phyloP scores from a whole-genome alignment of 1,284 basidiomycete genomes.

The Cronartium quercuum region DNA sequence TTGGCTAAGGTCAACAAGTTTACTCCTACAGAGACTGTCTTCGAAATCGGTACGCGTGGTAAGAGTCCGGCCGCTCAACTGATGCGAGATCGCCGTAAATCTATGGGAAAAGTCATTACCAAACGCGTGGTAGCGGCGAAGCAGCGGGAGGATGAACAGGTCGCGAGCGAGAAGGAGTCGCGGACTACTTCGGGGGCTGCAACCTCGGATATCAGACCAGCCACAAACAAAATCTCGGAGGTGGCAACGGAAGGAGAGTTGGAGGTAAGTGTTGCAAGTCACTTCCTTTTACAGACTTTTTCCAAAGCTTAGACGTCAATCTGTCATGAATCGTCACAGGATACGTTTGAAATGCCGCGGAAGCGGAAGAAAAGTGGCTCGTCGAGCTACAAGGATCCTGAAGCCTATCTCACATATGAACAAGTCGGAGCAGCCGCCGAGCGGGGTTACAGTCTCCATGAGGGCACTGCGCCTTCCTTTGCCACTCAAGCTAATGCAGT shows the following conservation, averaged over 20 bases:
- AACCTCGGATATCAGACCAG: neutral
- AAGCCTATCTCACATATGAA: conserved; percentile 86
- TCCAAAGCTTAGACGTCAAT: neutral
- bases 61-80: conserved; percentile 62
- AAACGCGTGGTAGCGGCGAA: conserved; percentile 46
- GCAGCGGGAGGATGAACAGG: conserved; percentile 31
- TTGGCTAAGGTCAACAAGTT: conserved; percentile 74
- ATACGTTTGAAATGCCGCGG: conserved; percentile 61
- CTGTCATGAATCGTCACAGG: conserved; percentile 53
- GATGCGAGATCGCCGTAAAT: conserved; percentile 83
- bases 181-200: neutral
- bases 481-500: conserved; percentile 72
- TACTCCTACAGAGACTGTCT: conserved; percentile 79
- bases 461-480: conserved; percentile 58
- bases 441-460: conserved; percentile 60
- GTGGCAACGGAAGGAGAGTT: conserved; percentile 30
- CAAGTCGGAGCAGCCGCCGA: conserved; percentile 79
- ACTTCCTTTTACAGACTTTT: neutral
- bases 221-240: neutral
- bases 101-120: conserved; percentile 57
- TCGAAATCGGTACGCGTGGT: conserved; percentile 76
- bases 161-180: conserved; percentile 40
- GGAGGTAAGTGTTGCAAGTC: conserved; percentile 8
- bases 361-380: conserved; percentile 51
- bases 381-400: conserved; percentile 65